A percentile compares a stretch with the other conserved stretches of the same genome.
Evolutionary conservation across 257 asterid genomes (phyloP).

Genomic region (Plectranthus barbatus): DNA sequence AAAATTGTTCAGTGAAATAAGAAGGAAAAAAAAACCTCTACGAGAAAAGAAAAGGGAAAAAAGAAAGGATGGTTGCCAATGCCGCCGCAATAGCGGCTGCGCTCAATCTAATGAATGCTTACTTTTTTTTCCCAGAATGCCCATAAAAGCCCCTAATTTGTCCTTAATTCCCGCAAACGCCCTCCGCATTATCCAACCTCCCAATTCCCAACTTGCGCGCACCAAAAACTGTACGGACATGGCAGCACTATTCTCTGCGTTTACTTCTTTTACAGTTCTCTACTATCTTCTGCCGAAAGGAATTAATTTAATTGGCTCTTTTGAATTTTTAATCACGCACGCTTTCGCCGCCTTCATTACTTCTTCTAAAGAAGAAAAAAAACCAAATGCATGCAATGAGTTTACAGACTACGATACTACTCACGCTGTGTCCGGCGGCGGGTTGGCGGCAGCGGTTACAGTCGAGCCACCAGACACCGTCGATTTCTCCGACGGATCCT

Average conservation of each 20-base stretch:
- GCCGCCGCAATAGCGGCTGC: slow-evolving; percentile 72
- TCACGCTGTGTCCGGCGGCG: slow-evolving; percentile 61
- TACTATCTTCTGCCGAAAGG: slow-evolving; percentile 2
- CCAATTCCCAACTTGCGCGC: slow-evolving; percentile 15
- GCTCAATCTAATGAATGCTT: slow-evolving; percentile 15
- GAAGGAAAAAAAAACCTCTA: too few species aligned
- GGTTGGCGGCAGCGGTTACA: too few species aligned
- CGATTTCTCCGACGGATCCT: too few species aligned
- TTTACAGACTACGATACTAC: slow-evolving; percentile 19
- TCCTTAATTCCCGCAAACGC: slow-evolving; percentile 21
- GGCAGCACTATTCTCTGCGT: background rate
- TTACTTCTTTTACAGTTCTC: background rate
- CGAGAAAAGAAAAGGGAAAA: background rate
- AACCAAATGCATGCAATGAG: slow-evolving; percentile 22
- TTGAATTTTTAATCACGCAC: background rate
- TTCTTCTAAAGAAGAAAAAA: background rate
- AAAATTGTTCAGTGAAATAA: background rate
- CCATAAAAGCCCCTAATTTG: slow-evolving; percentile 25
- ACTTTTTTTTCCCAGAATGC: slow-evolving; percentile 4
- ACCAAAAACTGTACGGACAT: slow-evolving; percentile 32
- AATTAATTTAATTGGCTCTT: background rate
- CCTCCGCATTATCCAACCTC: slow-evolving; percentile 4
- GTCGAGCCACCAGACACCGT: too few species aligned
- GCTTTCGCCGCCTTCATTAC: background rate
- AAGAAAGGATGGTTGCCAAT: slow-evolving; percentile 18